Evolutionary conservation across 805 yeast genomes (phyloP).

Genomic region (Yamadazyma paraphyllophila): DNA sequence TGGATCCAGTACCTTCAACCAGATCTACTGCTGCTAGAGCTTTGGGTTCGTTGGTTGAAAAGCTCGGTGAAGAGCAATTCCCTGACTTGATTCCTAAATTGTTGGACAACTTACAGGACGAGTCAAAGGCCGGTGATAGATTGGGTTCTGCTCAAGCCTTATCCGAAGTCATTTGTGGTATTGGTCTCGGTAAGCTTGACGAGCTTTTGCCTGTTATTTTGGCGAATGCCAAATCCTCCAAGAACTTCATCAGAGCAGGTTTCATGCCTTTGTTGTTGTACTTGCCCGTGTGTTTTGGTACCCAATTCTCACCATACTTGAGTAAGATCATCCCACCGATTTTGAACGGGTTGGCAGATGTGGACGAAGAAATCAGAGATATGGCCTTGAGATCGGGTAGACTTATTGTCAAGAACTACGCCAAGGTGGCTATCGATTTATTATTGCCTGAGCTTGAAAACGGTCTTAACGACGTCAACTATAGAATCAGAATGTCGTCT

Average conservation of each 20-base stretch:
- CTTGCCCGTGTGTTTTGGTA: conserved; percentile 92
- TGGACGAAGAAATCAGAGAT: conserved; percentile 81
- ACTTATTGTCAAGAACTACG: conserved; percentile 85
- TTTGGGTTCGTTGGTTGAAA: conserved; percentile 91
- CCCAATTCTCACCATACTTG: conserved; percentile 87
- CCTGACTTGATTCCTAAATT: conserved; percentile 86
- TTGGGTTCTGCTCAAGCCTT: conserved; percentile 97
- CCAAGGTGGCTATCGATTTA: conserved; percentile 87
- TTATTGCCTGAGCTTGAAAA: conserved; percentile 89
- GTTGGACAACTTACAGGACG: conserved; percentile 73
- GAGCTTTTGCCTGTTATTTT: conserved; percentile 82
- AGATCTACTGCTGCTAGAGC: conserved; percentile 98
- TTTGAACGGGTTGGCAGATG: conserved; percentile 86
- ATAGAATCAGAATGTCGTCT: conserved; percentile 88
- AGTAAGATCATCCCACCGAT: conserved; percentile 87
- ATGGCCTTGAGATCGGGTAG: conserved; percentile 91
- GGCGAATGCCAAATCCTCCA: conserved; percentile 63
- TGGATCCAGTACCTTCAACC: conserved; percentile 96
- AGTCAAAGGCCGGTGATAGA: conserved; percentile 79
- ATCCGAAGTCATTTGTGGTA: conserved; percentile 89
- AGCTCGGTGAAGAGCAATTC: conserved; percentile 93
- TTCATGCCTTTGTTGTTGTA: conserved; percentile 86
- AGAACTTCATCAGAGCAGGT: conserved; percentile 80
- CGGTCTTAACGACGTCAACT: conserved; percentile 79
- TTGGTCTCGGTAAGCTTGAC: conserved; percentile 84